A percentile compares a stretch with the other conserved stretches of the same genome.
These are phyloP conservation scores for Tricholoma sp. DNA, from an alignment of 768 basidiomycete species.

Conservation along the genomic window DNA sequence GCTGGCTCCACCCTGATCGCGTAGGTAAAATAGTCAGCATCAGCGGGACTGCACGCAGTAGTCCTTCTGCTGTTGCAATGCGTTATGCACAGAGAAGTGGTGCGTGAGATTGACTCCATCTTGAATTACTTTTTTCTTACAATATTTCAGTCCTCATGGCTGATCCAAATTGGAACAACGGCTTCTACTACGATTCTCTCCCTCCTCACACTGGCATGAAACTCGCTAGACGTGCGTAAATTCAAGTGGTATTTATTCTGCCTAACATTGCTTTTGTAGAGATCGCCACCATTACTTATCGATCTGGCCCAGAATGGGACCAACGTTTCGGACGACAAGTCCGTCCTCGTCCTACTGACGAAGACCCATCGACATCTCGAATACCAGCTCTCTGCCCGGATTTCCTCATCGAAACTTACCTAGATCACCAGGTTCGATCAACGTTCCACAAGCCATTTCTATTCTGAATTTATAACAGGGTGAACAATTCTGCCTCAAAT, in stretches of 20 bases:
- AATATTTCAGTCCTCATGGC: constrained; percentile 86
- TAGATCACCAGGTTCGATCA: constrained; percentile 86
- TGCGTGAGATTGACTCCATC: constrained; percentile 18
- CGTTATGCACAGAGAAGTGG: constrained; percentile 95
- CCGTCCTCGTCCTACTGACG: constrained; percentile 35
- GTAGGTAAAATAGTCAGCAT: constrained; percentile 91
- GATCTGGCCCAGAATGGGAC: constrained; percentile 99
- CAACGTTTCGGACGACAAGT: constrained; percentile 88
- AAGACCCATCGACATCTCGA: constrained; percentile 28
- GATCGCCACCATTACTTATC: constrained; percentile 98
- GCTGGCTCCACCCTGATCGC: constrained; percentile 83
- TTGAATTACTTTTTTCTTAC: not conserved
- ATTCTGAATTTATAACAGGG: constrained; percentile 57
- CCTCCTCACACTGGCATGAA: constrained; percentile 99
- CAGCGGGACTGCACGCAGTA: constrained; percentile 90
- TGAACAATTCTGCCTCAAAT: constrained; percentile 96
- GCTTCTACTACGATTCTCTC: constrained; percentile 93
- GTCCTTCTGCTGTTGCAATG: constrained; percentile 91
- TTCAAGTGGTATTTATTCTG: not conserved
- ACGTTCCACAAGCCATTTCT: constrained; percentile 29
- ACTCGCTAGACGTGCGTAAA: constrained; percentile 76
- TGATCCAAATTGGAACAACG: constrained; percentile 98
- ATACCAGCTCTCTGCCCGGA: constrained; percentile 89
- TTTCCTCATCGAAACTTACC: constrained; percentile 97
- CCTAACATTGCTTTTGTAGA: constrained; percentile 43